A percentile compares a stretch with the other conserved stretches of the same genome.
These are phyloP conservation scores for Flammula alnicola DNA, from an alignment of 1,284 basidiomycete genomes.

Conservation along the genomic window DNA sequence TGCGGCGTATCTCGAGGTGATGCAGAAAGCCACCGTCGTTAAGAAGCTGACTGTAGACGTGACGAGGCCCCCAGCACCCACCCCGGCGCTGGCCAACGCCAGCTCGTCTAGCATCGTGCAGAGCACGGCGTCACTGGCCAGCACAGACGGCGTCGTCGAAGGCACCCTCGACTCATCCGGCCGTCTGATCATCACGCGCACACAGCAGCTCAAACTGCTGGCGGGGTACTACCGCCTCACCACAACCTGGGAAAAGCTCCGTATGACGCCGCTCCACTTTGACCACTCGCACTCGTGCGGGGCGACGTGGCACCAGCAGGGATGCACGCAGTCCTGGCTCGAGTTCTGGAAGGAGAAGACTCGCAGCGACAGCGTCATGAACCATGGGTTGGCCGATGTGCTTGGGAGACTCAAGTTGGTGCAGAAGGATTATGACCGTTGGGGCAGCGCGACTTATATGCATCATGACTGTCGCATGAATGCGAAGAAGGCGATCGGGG, in stretches of 20 bases:
- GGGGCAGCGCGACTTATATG: conserved; percentile 74
- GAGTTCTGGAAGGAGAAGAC: conserved; percentile 75
- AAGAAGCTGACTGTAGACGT: conserved; percentile 36
- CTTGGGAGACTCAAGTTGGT: conserved; percentile 62
- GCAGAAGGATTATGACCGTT: conserved; percentile 65
- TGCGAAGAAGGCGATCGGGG: conserved; percentile 58
- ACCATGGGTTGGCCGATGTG: conserved; percentile 62
- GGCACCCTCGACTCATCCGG: conserved; percentile 41
- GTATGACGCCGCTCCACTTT: conserved; percentile 55
- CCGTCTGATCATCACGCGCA: conserved; percentile 51
- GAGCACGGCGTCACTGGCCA: no score
- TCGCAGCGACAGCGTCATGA: conserved; percentile 59
- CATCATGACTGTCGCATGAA: conserved; percentile 66
- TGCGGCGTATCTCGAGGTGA: conserved; percentile 68
- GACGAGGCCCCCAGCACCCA: no score
- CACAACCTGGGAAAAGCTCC: conserved; percentile 63
- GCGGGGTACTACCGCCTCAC: conserved; percentile 69
- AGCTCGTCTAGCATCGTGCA: no score
- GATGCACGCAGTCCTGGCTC: conserved; percentile 66
- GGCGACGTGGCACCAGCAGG: conserved; percentile 69
- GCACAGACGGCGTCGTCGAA: no score
- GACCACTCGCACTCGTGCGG: conserved; percentile 64
- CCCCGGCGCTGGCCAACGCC: no score
- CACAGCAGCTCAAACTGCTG: conserved; percentile 65
- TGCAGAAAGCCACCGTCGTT: conserved; percentile 61